These are phyloP conservation scores for Auxenochlorella protothecoides DNA, from an alignment of 139 green algal species.

Conservation along the genomic window DNA sequence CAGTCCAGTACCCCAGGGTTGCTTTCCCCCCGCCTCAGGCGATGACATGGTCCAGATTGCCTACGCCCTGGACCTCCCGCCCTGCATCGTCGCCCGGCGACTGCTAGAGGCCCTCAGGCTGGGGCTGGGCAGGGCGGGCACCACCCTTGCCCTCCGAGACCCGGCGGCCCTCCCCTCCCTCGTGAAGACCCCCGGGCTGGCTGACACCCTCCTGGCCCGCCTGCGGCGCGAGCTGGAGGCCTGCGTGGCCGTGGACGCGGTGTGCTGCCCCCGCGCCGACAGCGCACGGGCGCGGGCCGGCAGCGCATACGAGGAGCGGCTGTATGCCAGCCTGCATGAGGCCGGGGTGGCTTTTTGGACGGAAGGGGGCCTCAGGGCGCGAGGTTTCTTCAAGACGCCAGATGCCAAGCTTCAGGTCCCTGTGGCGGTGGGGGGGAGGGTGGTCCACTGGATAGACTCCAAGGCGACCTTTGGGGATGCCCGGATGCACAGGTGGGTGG, in stretches of 20 bases:
- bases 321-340: slow-evolving; percentile 44
- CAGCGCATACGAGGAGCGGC: slow-evolving; percentile 56
- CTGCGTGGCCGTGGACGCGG: slow-evolving; percentile 1
- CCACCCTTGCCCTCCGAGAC: slow-evolving; percentile 30
- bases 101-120: slow-evolving; percentile 32
- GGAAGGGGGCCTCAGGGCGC: slow-evolving; percentile 56
- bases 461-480: slow-evolving; percentile 87
- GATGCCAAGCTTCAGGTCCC: slow-evolving; percentile 75
- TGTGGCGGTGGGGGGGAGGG: slow-evolving; percentile 39
- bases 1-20: slow-evolving; percentile 16
- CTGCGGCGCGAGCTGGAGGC: slow-evolving; percentile 11
- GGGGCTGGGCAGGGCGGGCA: slow-evolving; percentile 13
- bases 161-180: slow-evolving; percentile 5
- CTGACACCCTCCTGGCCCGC: slow-evolving; percentile 2
- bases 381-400: slow-evolving; percentile 76
- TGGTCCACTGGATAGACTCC: slow-evolving; percentile 89
- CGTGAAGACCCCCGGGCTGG: neutral
- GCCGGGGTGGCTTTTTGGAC: slow-evolving; percentile 62
- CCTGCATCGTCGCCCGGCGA: slow-evolving; percentile 57
- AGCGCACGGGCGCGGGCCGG: slow-evolving; percentile 23
- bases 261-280: slow-evolving; percentile 10
- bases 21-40: slow-evolving; percentile 16
- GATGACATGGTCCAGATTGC: slow-evolving; percentile 53
- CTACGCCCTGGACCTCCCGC: slow-evolving; percentile 48
- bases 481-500: slow-evolving; percentile 35